phyloP scores from a whole-genome alignment of 2,329 filamentous ascomycete genomes.

The Colletotrichum kahawae region DNA sequence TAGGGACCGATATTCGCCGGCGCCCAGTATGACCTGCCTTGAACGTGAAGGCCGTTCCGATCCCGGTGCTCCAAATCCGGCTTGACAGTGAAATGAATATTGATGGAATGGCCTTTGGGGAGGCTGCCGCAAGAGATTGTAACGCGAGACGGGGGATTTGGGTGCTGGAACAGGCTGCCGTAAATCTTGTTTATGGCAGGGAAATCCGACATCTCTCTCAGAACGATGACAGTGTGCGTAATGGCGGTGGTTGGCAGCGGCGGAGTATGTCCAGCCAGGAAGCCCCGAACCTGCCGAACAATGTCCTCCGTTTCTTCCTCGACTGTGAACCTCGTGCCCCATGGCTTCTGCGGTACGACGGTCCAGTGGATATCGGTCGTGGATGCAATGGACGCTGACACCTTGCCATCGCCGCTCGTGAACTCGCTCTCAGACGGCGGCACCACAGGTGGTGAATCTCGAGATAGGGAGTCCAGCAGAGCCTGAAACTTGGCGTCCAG shows the following conservation, averaged over 20 bases:
- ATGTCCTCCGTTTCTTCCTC: constrained; percentile 54
- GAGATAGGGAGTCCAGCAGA: constrained; percentile 40
- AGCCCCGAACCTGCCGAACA: constrained; percentile 47
- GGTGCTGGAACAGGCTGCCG: constrained; percentile 71
- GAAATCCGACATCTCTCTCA: constrained; percentile 84
- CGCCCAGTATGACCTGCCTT: constrained; percentile 95
- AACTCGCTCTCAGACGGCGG: neutral
- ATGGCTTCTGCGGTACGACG: constrained; percentile 33
- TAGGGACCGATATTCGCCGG: constrained; percentile 98
- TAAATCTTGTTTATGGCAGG: constrained; percentile 77
- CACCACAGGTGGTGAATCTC: neutral
- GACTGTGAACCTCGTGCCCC: constrained; percentile 34
- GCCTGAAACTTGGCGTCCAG: constrained; percentile 67
- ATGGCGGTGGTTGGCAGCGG: constrained; percentile 46
- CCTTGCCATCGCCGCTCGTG: neutral
- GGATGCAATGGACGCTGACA: neutral
- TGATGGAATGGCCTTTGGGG: constrained; percentile 67
- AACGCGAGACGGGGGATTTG: constrained; percentile 85
- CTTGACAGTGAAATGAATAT: constrained; percentile 60
- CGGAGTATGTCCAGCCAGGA: constrained; percentile 39
- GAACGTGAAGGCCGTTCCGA: constrained; percentile 80
- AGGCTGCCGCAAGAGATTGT: constrained; percentile 78
- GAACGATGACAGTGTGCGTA: constrained; percentile 67
- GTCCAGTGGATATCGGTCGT: constrained; percentile 39
- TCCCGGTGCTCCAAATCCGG: constrained; percentile 27